Conservation (phyloP, 331 rosid species). For the Saraca asoca region DNA sequence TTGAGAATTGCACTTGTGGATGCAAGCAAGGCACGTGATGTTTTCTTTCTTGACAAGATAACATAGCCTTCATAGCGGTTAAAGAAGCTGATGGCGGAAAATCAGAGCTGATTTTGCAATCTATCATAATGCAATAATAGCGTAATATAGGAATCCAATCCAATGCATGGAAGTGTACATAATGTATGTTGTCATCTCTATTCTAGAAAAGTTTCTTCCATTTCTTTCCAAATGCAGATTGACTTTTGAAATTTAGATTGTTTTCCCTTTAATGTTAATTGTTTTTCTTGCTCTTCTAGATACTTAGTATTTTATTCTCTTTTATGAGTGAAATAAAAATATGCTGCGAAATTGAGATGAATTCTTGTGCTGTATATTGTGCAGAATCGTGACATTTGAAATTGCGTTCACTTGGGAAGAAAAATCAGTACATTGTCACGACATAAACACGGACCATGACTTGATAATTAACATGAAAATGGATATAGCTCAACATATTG, state of each 20-base stretch:
- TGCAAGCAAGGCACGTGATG: constrained; percentile 56
- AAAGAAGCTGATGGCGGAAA: constrained; percentile 32
- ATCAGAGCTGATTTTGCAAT: constrained; percentile 44
- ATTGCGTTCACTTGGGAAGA: no score
- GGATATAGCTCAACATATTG: no score
- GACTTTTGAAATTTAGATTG: constrained; percentile 6
- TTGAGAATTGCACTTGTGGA: constrained; percentile 80
- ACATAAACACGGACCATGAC: no score
- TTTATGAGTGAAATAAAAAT: no score
- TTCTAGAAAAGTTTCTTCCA: constrained; percentile 24
- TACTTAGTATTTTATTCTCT: no score
- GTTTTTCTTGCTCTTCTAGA: no score
- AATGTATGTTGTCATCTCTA: constrained; percentile 42
- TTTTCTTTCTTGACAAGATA: constrained; percentile 18
- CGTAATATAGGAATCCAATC: constrained; percentile 33
- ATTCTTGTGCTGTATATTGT: no score
- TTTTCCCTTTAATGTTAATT: neutral
- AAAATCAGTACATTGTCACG: no score
- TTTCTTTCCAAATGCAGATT: constrained; percentile 18
- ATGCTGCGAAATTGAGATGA: no score
- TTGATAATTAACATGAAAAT: no score
- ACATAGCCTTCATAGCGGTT: constrained; percentile 33
- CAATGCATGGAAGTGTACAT: constrained; percentile 41
- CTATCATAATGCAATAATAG: constrained; percentile 32
- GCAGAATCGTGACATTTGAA: no score